Evolutionary conservation across 2,329 filamentous ascomycete species (phyloP), one percentile per base, ranked within the genome.

Genomic region (Hypoxylon sp.): DNA sequence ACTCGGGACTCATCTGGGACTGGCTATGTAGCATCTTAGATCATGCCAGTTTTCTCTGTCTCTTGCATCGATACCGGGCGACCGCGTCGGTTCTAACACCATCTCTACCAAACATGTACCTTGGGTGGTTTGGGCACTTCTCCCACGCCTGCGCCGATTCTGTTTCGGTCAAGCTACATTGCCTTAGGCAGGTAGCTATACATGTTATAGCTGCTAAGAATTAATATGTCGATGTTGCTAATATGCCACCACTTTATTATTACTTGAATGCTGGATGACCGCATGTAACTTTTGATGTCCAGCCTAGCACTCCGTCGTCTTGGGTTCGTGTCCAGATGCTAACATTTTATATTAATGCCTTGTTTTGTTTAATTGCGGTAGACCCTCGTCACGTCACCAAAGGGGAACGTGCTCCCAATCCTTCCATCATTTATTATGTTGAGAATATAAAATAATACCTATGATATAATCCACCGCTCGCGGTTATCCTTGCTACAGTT

Each of bases 1-100:
- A 68, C 56, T 59, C 65, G 65, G 65, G 60, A 53, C 47, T 68
- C 65, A 59, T 63, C 63, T 68, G 60, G 48, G 51, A 56, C 48
- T 62, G 34, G 47, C 28, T 58, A n/a, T n/a, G n/a, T n/a, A 55
- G 24, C 55, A 43, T 54, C 64, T 50, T 34, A 47, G 55, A 55
- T 59, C 61, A 61, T 61, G 48, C 54, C 61, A 62, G 51, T 48
- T 30, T n/a, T 30, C 26, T 34, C 26, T 56, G 10, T 34, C 13
- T 7, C 19, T 49, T 37, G 59, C n/a, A 30, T 49, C 47, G 32
- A 62, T 26, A 43, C 43, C 43, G 48, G 57, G 47, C 54, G 28
- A 60, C 32, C 28, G 56, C 49, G 50, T 54, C 56, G 56, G 56
- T 30, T 52, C 57, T 64, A 60, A 41, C 61, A 19, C 56, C 58